A percentile compares a stretch with the other conserved stretches of the same genome.
Evolutionary conservation across 176 grass and related monocot genomes (phyloP).

Genomic region (Ensete ventricosum): DNA sequence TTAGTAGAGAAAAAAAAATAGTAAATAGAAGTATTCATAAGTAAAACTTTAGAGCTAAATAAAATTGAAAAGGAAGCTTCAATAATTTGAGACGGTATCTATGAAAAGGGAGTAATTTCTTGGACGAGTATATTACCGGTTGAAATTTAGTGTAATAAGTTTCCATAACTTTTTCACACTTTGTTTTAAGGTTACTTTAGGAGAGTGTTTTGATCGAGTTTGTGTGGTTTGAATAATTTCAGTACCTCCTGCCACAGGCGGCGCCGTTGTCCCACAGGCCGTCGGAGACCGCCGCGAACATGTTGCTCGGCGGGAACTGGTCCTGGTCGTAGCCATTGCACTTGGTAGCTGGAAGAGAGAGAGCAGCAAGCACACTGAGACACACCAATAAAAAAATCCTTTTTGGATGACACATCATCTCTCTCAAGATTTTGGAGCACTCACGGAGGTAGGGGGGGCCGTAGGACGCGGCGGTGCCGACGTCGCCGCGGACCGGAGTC

Average conservation of each 20-base stretch:
- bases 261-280: slow-evolving; percentile 28
- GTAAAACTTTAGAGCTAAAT: no score
- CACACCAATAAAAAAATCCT: neutral
- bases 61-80: no score
- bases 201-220: no score
- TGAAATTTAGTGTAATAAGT: no score
- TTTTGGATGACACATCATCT: neutral
- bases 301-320: slow-evolving; percentile 25
- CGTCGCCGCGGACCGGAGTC: slow-evolving; percentile 11
- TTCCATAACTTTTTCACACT: no score
- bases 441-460: slow-evolving; percentile 31
- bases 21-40: no score
- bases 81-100: no score
- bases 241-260: slow-evolving; percentile 21
- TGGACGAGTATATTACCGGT: no score
- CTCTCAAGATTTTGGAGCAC: neutral
- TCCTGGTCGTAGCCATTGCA: slow-evolving; percentile 25
- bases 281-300: slow-evolving; percentile 26
- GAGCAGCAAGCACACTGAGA: neutral
- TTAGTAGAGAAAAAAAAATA: no score
- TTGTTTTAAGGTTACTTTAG: no score
- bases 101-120: no score
- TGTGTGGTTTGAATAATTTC: no score
- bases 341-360: slow-evolving; percentile 11
- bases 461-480: slow-evolving; percentile 27